Evolutionary conservation across 2,329 filamentous ascomycete species (phyloP), one percentile per base, ranked within the genome.

Genomic region (Fusarium concolor): DNA sequence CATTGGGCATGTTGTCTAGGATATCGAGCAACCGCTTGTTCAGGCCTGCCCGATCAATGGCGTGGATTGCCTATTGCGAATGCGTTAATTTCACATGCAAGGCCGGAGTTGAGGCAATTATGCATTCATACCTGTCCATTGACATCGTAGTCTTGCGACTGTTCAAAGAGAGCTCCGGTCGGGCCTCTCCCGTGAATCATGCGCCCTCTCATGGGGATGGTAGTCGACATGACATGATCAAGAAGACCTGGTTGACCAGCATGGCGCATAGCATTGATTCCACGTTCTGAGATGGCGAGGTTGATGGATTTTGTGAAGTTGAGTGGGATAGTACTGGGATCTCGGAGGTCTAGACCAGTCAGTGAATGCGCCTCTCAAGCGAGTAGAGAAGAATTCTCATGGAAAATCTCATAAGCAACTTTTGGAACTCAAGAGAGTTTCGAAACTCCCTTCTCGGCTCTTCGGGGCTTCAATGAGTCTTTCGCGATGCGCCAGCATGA

Each of bases 231-330:
- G 31, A 98, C 88, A 71, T 89, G 85, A 14, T 94, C 85, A 31
- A 97, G 82, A 35, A 98, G 85, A 5, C 84, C 85, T 5, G 87
- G 81, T 31, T 89, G 86, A 26, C 88, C 87, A 2, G 92, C 88
- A 71, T 92, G 84, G 52, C 87, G 87, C 80, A 99, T 90, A 22
- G 95, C 92, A 78, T 96, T 92, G 77, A 98, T 94, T 31, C 96
- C 96, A 60, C 96, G 89, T 77, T 98, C 94, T 1, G 96, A 98
- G 1, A 99, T 84, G 22, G 96, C 95, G 56, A 99, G 82, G 76
- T 99, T 99, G 83, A 99, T 99, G n/a, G 96, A 98, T 78, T 94
- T 97, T 63, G 94, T 97, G 76, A 97, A 97, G 79, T 97, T 97
- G 64, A 98, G 85, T 5, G 95, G 94, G 29, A 90, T 89, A 1